A percentile compares a stretch with the other conserved stretches of the same genome.
phyloP scores from a whole-genome alignment of 2,329 filamentous ascomycete genomes.

The Penicillium sp. region DNA sequence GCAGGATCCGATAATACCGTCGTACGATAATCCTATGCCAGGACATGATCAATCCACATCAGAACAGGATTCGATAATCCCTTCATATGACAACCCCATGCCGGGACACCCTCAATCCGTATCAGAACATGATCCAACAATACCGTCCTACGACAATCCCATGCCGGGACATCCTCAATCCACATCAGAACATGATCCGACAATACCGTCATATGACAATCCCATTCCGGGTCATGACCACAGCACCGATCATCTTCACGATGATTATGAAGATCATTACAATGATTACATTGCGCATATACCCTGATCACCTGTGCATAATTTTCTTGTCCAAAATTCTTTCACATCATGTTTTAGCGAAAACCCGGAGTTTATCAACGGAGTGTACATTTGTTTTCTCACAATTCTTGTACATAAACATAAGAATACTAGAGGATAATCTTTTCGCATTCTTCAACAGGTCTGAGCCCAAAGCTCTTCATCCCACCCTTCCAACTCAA shows the following conservation, averaged over 20 bases:
- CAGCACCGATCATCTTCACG: background rate
- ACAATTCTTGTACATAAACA: background rate
- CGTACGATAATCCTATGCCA: background rate
- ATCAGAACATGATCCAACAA: background rate
- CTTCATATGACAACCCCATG: no score
- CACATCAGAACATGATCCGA: background rate
- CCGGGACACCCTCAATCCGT: background rate
- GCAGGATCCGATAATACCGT: background rate
- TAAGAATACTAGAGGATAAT: conserved; percentile 2
- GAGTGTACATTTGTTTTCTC: background rate
- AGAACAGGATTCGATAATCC: background rate
- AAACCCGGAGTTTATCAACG: background rate
- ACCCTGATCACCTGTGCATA: background rate
- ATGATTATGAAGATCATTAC: background rate
- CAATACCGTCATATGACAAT: no score
- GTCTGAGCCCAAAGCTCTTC: conserved; percentile 22
- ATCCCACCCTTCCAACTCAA: conserved; percentile 23
- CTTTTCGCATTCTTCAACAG: conserved; percentile 21
- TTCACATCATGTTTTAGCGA: background rate
- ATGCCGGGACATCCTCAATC: background rate
- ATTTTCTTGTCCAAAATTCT: background rate
- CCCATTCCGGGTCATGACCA: background rate
- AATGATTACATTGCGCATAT: background rate
- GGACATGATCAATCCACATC: background rate
- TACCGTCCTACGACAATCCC: background rate